phyloP scores from a whole-genome alignment of 2,329 filamentous ascomycete species.

The Pseudogymnoascus sp. region DNA sequence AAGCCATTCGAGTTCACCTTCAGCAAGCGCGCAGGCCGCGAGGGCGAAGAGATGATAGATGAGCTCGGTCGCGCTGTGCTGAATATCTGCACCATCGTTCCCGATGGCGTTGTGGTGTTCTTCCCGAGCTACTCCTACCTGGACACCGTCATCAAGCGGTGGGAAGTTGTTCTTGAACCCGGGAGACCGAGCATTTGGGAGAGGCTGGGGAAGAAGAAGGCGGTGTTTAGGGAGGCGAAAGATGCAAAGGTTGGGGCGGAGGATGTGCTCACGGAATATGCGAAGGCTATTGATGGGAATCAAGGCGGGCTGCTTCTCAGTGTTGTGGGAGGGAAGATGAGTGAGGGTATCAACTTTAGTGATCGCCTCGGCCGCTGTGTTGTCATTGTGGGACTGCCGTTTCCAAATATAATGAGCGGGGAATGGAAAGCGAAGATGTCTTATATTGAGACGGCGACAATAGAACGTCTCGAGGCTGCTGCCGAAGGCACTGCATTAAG shows the following conservation, averaged over 20 bases:
- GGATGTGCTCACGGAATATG: slow-evolving; percentile 66
- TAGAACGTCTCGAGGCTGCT: slow-evolving; percentile 28
- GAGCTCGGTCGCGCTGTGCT: slow-evolving; percentile 69
- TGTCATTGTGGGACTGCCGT: slow-evolving; percentile 84
- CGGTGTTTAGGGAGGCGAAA: slow-evolving; percentile 52
- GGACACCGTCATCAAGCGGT: slow-evolving; percentile 58
- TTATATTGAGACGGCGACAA: slow-evolving; percentile 63
- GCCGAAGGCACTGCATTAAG: slow-evolving; percentile 2
- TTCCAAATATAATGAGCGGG: slow-evolving; percentile 78
- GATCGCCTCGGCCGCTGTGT: slow-evolving; percentile 84
- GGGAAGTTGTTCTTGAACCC: slow-evolving; percentile 39
- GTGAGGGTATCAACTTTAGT: slow-evolving; percentile 97
- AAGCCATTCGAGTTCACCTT: slow-evolving; percentile 79
- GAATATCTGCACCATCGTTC: slow-evolving; percentile 63
- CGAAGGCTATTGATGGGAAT: slow-evolving; percentile 50
- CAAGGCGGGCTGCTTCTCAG: slow-evolving; percentile 75
- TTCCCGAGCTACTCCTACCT: slow-evolving; percentile 94
- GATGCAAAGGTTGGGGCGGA: slow-evolving; percentile 55
- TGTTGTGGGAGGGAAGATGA: slow-evolving; percentile 89
- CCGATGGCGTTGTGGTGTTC: slow-evolving; percentile 87
- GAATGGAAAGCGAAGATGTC: slow-evolving; percentile 91
- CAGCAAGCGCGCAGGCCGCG: slow-evolving; percentile 57
- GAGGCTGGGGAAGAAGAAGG: slow-evolving; percentile 49
- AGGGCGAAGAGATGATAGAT: slow-evolving; percentile 49
- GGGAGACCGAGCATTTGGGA: slow-evolving; percentile 44